Percentiles rank a stretch among this genome's conserved stretches.
phyloP scores from a whole-genome alignment of 345 rosid genomes.

The Limnanthes douglasii region DNA sequence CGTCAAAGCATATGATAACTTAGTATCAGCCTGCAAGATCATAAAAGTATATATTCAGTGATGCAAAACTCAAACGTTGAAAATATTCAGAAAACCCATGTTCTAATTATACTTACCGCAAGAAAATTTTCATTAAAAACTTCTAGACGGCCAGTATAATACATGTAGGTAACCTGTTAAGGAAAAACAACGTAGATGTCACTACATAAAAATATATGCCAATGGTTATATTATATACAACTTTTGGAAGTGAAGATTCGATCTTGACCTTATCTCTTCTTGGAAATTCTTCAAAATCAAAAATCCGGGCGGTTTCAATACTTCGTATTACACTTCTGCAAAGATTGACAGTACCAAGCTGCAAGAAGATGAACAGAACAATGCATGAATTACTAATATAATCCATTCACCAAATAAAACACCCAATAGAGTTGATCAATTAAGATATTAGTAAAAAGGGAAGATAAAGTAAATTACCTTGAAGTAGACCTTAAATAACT shows the following conservation, averaged over 20 bases:
- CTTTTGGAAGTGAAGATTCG: not conserved
- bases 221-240: too few relatives aligned
- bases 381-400: too few relatives aligned
- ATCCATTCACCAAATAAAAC: too few relatives aligned
- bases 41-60: slow-evolving; percentile 2
- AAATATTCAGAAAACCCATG: not conserved
- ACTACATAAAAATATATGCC: not conserved
- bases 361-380: too few relatives aligned
- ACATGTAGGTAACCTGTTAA: slow-evolving; percentile 91
- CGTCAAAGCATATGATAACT: slow-evolving; percentile 73
- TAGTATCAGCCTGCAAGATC: slow-evolving; percentile 73
- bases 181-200: not conserved
- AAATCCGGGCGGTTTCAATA: slow-evolving; percentile 90
- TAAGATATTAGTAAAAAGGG: too few relatives aligned
- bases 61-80: not conserved
- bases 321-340: slow-evolving; percentile 98
- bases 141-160: slow-evolving; percentile 95
- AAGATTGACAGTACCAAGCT: slow-evolving; percentile 98
- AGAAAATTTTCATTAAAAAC: slow-evolving; percentile 93
- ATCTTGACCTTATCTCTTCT: slow-evolving; percentile 63
- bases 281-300: slow-evolving; percentile 95
- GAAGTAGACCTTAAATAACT: slow-evolving; percentile 85
- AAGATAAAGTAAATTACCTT: slow-evolving; percentile 32
- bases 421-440: too few relatives aligned
- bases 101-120: slow-evolving; percentile 47